phyloP scores from a whole-genome alignment of 176 grass and related monocot genomes.

The Secale cereale region DNA sequence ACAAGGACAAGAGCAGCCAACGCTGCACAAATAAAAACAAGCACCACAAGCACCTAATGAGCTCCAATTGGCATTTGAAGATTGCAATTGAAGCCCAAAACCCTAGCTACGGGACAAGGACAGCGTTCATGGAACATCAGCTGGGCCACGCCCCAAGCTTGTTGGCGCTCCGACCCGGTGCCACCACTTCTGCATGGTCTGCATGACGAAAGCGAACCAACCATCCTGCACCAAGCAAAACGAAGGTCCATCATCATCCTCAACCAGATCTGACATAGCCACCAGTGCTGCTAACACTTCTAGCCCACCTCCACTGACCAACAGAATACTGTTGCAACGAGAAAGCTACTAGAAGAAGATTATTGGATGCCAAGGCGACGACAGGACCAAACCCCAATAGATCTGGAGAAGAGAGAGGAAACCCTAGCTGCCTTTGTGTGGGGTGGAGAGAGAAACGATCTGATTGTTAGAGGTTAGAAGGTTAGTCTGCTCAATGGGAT shows the following conservation, averaged over 20 bases:
- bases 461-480: not conserved
- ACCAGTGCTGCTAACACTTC: not conserved
- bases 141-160: not conserved
- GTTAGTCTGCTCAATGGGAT: not conserved
- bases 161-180: not conserved
- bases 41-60: not conserved
- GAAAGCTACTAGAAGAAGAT: not conserved
- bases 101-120: not conserved
- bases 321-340: not conserved
- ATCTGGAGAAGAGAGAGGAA: not conserved
- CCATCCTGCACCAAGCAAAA: conserved; percentile 16
- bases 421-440: not conserved
- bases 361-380: not conserved
- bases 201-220: not conserved
- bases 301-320: not conserved
- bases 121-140: not conserved
- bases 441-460: not conserved
- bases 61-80: conserved; percentile 4
- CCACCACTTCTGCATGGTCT: not conserved
- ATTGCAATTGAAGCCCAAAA: not conserved
- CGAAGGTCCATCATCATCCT: conserved; percentile 6
- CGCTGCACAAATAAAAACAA: not conserved
- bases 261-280: not conserved
- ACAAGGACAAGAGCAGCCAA: not conserved
- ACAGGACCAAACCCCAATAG: not conserved